Percentiles rank a stretch among this genome's conserved stretches.
Conservation (phyloP, 1,139 yeast species). For the Pichia sp. region DNA sequence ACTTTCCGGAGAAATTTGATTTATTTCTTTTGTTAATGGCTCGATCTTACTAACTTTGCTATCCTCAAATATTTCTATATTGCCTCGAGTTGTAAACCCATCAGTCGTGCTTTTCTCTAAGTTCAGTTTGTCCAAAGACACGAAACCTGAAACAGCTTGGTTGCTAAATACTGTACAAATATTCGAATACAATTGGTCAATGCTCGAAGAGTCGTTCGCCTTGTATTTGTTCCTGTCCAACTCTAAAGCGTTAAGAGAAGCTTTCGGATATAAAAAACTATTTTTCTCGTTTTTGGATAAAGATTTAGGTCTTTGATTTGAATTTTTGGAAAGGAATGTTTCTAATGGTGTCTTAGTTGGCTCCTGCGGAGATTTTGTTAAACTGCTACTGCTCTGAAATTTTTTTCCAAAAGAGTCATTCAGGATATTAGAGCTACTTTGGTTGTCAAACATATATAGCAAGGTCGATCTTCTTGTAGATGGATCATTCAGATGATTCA, state of each 20-base stretch:
- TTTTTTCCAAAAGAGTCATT: constrained; percentile 21
- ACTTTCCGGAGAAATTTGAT: constrained; percentile 31
- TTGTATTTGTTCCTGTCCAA: background rate
- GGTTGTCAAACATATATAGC: constrained; percentile 47
- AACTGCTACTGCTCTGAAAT: constrained; percentile 9
- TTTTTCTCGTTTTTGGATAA: constrained; percentile 14
- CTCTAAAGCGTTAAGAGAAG: constrained; percentile 29
- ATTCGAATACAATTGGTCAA: constrained; percentile 26
- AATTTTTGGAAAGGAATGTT: background rate
- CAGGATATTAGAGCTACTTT: constrained; percentile 29
- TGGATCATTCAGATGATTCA: constrained; percentile 44
- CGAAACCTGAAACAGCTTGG: constrained; percentile 33
- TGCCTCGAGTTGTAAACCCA: constrained; percentile 52
- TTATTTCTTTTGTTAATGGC: constrained; percentile 44
- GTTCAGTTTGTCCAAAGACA: constrained; percentile 20
- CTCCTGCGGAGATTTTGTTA: background rate
- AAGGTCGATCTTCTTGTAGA: constrained; percentile 53
- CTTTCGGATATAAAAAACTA: constrained; percentile 31
- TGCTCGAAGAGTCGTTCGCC: constrained; percentile 9
- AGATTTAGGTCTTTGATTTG: background rate
- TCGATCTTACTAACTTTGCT: constrained; percentile 43
- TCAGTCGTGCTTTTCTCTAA: constrained; percentile 17
- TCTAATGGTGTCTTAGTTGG: constrained; percentile 3
- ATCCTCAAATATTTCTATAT: constrained; percentile 42
- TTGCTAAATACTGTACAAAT: constrained; percentile 19